A percentile compares a stretch with the other conserved stretches of the same genome.
Conservation (phyloP, 768 basidiomycete genomes). For the Zangia roseola region DNA sequence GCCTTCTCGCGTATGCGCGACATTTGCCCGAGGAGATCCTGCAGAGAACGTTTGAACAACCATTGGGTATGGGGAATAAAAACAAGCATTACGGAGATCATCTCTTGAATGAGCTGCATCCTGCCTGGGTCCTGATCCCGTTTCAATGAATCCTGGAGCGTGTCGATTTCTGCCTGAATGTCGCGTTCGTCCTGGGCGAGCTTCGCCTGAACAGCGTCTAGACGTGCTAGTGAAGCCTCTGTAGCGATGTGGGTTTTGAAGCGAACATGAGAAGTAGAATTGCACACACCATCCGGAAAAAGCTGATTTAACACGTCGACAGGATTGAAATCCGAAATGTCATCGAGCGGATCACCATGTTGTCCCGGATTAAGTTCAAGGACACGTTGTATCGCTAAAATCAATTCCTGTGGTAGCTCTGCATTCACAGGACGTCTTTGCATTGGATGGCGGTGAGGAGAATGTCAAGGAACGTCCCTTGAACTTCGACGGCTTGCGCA, state of each 20-base stretch:
- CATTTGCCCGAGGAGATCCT: constrained; percentile 96
- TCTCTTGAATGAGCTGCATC: constrained; percentile 91
- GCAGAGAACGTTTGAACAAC: constrained; percentile 10
- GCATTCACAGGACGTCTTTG: constrained; percentile 30
- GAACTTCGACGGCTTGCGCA: too few relatives aligned
- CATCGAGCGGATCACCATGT: constrained; percentile 55
- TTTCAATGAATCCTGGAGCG: constrained; percentile 64
- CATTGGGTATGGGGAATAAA: background rate
- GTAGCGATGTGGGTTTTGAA: constrained; percentile 2
- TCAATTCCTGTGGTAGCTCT: constrained; percentile 64
- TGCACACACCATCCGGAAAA: constrained; percentile 75
- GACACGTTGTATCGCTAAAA: constrained; percentile 69
- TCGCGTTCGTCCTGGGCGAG: constrained; percentile 68
- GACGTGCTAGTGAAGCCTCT: constrained; percentile 77
- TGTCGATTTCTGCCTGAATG: constrained; percentile 69
- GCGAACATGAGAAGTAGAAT: background rate
- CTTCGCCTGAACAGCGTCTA: constrained; percentile 67
- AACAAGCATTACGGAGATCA: constrained; percentile 74
- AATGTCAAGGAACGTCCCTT: constrained; percentile 1
- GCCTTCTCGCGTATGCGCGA: constrained; percentile 95
- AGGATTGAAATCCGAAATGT: constrained; percentile 55
- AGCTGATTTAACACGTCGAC: constrained; percentile 55
- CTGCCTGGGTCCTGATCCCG: constrained; percentile 81
- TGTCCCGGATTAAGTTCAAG: constrained; percentile 50
- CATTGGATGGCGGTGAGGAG: constrained; percentile 11